Percentiles rank a stretch among this genome's conserved stretches.
These are phyloP conservation scores for Rosa multiflora DNA, from an alignment of 306 rosid species.

Conservation along the genomic window DNA sequence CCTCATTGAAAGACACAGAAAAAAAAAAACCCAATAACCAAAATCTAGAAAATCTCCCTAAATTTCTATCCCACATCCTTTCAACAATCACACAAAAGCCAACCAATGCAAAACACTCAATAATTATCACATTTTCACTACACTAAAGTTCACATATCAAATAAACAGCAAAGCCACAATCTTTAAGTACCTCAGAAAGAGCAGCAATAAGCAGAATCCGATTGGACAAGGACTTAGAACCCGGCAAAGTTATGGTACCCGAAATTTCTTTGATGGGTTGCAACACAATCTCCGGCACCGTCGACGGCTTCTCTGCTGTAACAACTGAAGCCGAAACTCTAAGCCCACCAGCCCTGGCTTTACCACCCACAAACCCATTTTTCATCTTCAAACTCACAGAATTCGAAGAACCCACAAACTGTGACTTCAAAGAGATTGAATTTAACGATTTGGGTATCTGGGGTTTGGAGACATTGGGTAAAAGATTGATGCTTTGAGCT, in stretches of 20 bases:
- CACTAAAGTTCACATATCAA: neutral
- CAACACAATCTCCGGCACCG: conserved; percentile 82
- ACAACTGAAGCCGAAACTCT: conserved; percentile 66
- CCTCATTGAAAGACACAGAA: neutral
- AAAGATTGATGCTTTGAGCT: conserved; percentile 50
- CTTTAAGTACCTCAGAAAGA: conserved; percentile 79
- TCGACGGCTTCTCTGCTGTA: conserved; percentile 71
- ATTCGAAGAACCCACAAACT: conserved; percentile 44
- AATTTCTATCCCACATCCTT: neutral
- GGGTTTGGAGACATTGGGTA: conserved; percentile 43
- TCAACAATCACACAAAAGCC: conserved; percentile 14
- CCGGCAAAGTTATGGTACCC: conserved; percentile 82
- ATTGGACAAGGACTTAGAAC: conserved; percentile 91
- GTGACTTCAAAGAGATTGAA: conserved; percentile 52
- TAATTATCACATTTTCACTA: neutral
- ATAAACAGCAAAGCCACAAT: neutral
- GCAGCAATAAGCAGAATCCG: conserved; percentile 95
- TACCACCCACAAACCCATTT: conserved; percentile 32
- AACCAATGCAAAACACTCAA: conserved; percentile 2
- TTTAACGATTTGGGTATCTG: conserved; percentile 52
- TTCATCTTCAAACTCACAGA: conserved; percentile 44
- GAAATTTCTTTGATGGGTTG: conserved; percentile 89
- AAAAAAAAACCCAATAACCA: neutral
- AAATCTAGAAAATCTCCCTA: neutral
- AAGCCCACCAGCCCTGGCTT: conserved; percentile 23